Evolutionary conservation across 2,329 filamentous ascomycete species (phyloP).

Genomic region (Arthrobotrys sinensis): DNA sequence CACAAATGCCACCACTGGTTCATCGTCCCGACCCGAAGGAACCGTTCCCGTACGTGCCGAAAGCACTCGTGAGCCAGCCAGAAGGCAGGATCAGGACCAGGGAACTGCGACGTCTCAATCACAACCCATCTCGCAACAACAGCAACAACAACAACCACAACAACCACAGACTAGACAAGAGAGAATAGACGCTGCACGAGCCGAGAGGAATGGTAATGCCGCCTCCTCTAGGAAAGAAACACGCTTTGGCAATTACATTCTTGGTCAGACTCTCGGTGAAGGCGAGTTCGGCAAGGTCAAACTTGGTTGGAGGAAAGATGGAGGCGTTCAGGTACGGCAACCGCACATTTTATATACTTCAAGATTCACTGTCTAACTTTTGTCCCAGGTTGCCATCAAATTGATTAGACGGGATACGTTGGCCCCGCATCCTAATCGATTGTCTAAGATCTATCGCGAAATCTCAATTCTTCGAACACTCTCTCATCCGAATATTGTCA

Average conservation of each 20-base stretch:
- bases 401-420: slow-evolving; percentile 93
- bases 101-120: slow-evolving; percentile 11
- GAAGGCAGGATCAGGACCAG: slow-evolving; percentile 51
- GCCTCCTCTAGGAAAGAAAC: slow-evolving; percentile 75
- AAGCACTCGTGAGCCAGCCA: slow-evolving; percentile 54
- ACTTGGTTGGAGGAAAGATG: slow-evolving; percentile 97
- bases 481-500: slow-evolving; percentile 96
- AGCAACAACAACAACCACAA: slow-evolving; percentile 14
- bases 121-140: slow-evolving; percentile 5
- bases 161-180: slow-evolving; percentile 52
- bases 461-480: slow-evolving; percentile 90
- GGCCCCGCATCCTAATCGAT: slow-evolving; percentile 86
- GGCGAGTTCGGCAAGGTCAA: slow-evolving; percentile 99
- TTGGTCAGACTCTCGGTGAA: slow-evolving; percentile 96
- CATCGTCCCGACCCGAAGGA: slow-evolving; percentile 48
- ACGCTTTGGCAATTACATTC: slow-evolving; percentile 94
- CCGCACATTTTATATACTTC: slow-evolving; percentile 3
- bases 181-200: slow-evolving; percentile 54
- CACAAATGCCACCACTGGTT: slow-evolving; percentile 41
- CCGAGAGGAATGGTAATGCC: slow-evolving; percentile 40
- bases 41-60: slow-evolving; percentile 57
- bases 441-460: slow-evolving; percentile 98
- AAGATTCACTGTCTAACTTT: slow-evolving; percentile 2
- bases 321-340: slow-evolving; percentile 79
- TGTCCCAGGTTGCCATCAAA: slow-evolving; percentile 92